Percentiles rank a stretch among this genome's conserved stretches.
phyloP scores from a whole-genome alignment of 768 basidiomycete species.

The Exidia glandulosa region DNA sequence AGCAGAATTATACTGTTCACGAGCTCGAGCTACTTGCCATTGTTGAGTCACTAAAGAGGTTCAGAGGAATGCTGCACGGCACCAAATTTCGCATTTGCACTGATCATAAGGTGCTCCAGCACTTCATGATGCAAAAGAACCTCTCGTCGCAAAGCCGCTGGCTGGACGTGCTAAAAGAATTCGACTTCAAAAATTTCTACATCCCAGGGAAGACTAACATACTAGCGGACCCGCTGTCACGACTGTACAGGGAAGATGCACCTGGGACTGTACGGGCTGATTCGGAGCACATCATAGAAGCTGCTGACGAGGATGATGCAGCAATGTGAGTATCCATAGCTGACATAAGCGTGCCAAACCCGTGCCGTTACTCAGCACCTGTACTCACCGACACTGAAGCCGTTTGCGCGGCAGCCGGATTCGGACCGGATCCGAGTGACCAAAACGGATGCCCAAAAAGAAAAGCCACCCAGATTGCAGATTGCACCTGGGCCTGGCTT shows the following conservation, averaged over 20 bases:
- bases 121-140: slow-evolving; percentile 22
- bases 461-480: too few relatives aligned
- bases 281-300: too few relatives aligned
- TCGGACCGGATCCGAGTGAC: too few relatives aligned
- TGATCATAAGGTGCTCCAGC: slow-evolving; percentile 20
- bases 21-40: slow-evolving; percentile 29
- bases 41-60: slow-evolving; percentile 16
- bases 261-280: too few relatives aligned
- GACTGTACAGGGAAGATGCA: slow-evolving; percentile 4
- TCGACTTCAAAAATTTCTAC: slow-evolving; percentile 20
- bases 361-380: too few relatives aligned
- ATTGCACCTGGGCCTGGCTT: too few relatives aligned
- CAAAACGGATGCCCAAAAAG: too few relatives aligned
- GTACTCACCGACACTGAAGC: too few relatives aligned
- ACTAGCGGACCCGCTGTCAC: slow-evolving; percentile 17
- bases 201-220: slow-evolving; percentile 21
- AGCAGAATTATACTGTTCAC: slow-evolving; percentile 31
- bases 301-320: too few relatives aligned
- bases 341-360: too few relatives aligned
- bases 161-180: slow-evolving; percentile 23
- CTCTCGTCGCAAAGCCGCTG: slow-evolving; percentile 26
- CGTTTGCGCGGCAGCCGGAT: too few relatives aligned
- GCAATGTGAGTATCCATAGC: too few relatives aligned
- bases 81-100: slow-evolving; percentile 19
- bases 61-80: slow-evolving; percentile 17